Evolutionary conservation across 2,329 filamentous ascomycete genomes (phyloP).

Genomic region (Clonostachys byssicola): DNA sequence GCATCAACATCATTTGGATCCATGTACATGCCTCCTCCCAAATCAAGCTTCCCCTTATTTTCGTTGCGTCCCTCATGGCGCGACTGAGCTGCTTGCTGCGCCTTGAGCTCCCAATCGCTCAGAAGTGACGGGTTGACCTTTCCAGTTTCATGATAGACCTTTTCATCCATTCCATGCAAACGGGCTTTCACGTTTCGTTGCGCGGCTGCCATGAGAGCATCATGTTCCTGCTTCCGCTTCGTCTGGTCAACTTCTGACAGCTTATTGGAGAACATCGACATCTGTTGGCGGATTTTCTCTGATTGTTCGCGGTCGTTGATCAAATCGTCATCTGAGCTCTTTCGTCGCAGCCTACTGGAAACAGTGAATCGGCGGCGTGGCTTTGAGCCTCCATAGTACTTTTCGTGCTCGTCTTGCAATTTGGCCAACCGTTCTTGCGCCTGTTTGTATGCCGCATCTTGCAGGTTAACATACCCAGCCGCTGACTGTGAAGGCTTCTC

Average conservation of each 20-base stretch:
- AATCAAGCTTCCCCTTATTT: constrained; percentile 53
- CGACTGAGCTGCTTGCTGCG: constrained; percentile 63
- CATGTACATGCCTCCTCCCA: constrained; percentile 80
- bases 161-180: constrained; percentile 78
- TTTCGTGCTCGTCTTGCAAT: constrained; percentile 66
- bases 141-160: constrained; percentile 72
- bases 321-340: constrained; percentile 61
- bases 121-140: constrained; percentile 64
- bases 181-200: constrained; percentile 80
- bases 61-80: constrained; percentile 58
- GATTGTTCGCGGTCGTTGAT: constrained; percentile 65
- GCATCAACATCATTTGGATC: constrained; percentile 73
- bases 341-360: constrained; percentile 53
- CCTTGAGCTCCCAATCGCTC: constrained; percentile 76
- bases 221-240: constrained; percentile 72
- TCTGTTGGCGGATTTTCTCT: constrained; percentile 70
- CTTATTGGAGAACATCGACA: constrained; percentile 70
- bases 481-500: constrained; percentile 38
- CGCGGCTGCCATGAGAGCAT: constrained; percentile 70
- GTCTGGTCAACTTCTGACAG: constrained; percentile 66
- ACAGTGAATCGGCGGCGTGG: constrained; percentile 40
- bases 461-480: constrained; percentile 56
- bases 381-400: constrained; percentile 65
- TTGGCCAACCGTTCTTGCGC: constrained; percentile 80
- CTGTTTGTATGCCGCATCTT: constrained; percentile 82